Evolutionary conservation across 2,329 filamentous ascomycete species (phyloP).

Genomic region (Neopestalotiopsis clavispora): DNA sequence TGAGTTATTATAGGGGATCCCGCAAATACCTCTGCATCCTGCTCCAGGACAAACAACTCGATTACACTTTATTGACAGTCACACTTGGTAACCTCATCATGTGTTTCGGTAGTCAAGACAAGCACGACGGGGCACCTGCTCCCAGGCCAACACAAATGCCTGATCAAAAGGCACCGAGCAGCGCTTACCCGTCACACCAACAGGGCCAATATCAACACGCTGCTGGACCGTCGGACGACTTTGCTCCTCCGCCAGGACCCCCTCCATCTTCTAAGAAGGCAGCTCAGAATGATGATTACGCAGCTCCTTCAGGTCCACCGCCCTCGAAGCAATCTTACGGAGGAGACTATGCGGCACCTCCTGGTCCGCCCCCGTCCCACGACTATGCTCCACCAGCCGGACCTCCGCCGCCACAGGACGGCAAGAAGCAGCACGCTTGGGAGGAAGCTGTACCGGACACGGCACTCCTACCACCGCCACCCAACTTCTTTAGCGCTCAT

Average conservation of each 20-base stretch:
- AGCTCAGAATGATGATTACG: constrained; percentile 30
- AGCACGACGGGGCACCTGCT: constrained; percentile 40
- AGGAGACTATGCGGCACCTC: constrained; percentile 37
- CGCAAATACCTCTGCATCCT: not conserved
- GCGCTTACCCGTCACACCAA: constrained; percentile 23
- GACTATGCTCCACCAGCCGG: constrained; percentile 43
- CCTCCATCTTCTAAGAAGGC: constrained; percentile 27
- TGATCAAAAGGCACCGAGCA: constrained; percentile 28
- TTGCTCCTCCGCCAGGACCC: constrained; percentile 31
- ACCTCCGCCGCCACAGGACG: constrained; percentile 35
- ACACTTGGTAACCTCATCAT: constrained; percentile 34
- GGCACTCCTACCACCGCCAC: constrained; percentile 73
- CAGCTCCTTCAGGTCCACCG: constrained; percentile 42
- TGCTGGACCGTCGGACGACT: constrained; percentile 20
- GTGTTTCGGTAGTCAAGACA: constrained; percentile 56
- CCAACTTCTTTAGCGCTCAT: constrained; percentile 66
- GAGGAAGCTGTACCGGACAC: constrained; percentile 73
- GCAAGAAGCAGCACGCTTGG: constrained; percentile 66
- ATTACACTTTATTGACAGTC: not conserved
- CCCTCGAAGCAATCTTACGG: constrained; percentile 27
- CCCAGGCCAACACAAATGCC: constrained; percentile 42
- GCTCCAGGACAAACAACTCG: not conserved
- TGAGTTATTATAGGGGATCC: not conserved
- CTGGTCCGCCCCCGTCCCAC: constrained; percentile 35
- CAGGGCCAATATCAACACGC: constrained; percentile 22